These are phyloP conservation scores for Atalantia buxifolia DNA, from an alignment of 345 rosid genomes.

Conservation along the genomic window DNA sequence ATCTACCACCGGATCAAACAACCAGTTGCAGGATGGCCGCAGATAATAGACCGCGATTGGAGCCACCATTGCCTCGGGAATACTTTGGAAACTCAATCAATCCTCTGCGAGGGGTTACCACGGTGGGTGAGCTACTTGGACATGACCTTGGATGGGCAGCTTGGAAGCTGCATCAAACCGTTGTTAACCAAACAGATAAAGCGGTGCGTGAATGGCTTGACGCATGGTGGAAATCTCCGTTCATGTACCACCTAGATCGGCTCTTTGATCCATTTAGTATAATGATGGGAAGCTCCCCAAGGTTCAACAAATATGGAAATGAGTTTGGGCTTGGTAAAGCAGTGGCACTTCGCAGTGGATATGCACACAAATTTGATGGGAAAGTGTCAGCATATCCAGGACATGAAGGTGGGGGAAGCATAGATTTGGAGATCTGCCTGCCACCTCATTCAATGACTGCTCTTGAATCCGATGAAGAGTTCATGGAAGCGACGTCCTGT, in stretches of 20 bases:
- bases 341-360: slow-evolving; percentile 63
- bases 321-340: slow-evolving; percentile 87
- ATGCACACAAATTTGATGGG: slow-evolving; percentile 69
- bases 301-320: slow-evolving; percentile 70
- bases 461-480: slow-evolving; percentile 52
- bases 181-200: slow-evolving; percentile 39
- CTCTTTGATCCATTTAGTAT: slow-evolving; percentile 52
- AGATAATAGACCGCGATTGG: slow-evolving; percentile 52
- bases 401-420: slow-evolving; percentile 59
- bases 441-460: slow-evolving; percentile 52
- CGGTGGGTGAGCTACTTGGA: slow-evolving; percentile 52
- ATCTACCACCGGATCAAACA: slow-evolving; percentile 27
- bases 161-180: slow-evolving; percentile 46
- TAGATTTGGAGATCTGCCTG: slow-evolving; percentile 72
- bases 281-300: slow-evolving; percentile 82
- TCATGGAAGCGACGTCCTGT: slow-evolving; percentile 37
- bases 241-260: slow-evolving; percentile 34
- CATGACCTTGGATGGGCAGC: slow-evolving; percentile 67
- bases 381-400: slow-evolving; percentile 65
- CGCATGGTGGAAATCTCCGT: slow-evolving; percentile 46
- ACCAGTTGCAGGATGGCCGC: slow-evolving; percentile 52
- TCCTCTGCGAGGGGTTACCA: slow-evolving; percentile 32
- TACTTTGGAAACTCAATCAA: slow-evolving; percentile 66
- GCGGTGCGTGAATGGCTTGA: slow-evolving; percentile 31
- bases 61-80: slow-evolving; percentile 38